A percentile compares a stretch with the other conserved stretches of the same genome.
Evolutionary conservation across 2,329 filamentous ascomycete genomes (phyloP).

Genomic region (Penicillium paneum): DNA sequence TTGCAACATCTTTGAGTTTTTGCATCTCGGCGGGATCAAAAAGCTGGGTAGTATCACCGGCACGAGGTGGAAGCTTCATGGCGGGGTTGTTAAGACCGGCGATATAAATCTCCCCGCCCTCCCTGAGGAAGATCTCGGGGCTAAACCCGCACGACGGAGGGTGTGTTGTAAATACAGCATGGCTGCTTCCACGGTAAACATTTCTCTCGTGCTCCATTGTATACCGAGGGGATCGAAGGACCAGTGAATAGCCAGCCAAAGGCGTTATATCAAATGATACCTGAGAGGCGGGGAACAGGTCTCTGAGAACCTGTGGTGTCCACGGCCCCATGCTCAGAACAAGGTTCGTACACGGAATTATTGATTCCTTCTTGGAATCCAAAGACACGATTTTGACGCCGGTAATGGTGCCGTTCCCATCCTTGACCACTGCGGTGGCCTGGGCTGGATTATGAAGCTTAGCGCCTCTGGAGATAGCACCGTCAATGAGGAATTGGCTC

Average conservation of each 20-base stretch:
- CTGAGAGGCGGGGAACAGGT: conserved; percentile 59
- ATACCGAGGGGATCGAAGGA: conserved; percentile 59
- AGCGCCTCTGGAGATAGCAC: conserved; percentile 60
- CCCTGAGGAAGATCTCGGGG: conserved; percentile 68
- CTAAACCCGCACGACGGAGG: conserved; percentile 54
- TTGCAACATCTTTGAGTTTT: conserved; percentile 31
- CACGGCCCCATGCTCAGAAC: conserved; percentile 69
- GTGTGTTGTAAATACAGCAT: conserved; percentile 66
- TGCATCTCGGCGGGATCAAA: conserved; percentile 45
- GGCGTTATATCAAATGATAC: conserved; percentile 57
- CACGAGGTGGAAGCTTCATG: conserved; percentile 58
- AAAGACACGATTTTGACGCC: conserved; percentile 52
- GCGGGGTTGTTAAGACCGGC: conserved; percentile 66
- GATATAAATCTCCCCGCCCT: conserved; percentile 67
- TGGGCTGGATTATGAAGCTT: conserved; percentile 63
- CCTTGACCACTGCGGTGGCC: conserved; percentile 52
- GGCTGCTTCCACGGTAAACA: conserved; percentile 51
- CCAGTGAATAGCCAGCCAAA: conserved; percentile 69
- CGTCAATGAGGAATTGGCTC: conserved; percentile 62
- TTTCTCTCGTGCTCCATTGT: conserved; percentile 29
- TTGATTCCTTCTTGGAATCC: conserved; percentile 22
- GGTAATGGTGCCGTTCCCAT: conserved; percentile 51
- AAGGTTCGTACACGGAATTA: conserved; percentile 61
- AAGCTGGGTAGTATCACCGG: conserved; percentile 37
- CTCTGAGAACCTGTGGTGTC: conserved; percentile 63